Conservation (phyloP, 2,329 filamentous ascomycete species). For the Balansia obtecta region DNA sequence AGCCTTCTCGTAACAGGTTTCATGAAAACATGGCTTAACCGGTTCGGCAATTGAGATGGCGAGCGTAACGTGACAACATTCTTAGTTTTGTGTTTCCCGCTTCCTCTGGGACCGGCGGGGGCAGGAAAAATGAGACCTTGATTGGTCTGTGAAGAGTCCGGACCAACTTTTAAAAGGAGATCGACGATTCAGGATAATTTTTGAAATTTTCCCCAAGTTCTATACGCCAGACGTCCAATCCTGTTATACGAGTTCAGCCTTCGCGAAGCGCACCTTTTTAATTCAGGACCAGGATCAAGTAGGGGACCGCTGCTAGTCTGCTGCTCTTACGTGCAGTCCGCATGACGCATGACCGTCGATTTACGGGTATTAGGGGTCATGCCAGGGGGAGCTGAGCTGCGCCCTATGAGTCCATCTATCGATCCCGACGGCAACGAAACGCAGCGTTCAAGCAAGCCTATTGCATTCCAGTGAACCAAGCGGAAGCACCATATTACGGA, state of each 20-base stretch:
- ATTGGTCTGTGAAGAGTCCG: neutral
- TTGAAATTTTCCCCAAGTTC: neutral
- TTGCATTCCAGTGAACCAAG: neutral
- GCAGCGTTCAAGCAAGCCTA: neutral
- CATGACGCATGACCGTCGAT: neutral
- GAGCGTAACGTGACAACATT: neutral
- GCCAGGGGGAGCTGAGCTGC: neutral
- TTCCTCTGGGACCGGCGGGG: neutral
- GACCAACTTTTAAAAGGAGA: neutral
- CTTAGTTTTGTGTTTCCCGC: neutral
- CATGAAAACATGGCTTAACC: too few species aligned
- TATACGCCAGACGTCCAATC: neutral
- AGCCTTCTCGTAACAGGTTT: too few species aligned
- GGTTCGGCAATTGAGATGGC: neutral
- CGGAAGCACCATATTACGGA: neutral
- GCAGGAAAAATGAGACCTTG: neutral
- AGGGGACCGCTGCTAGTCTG: neutral
- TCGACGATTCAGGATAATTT: neutral
- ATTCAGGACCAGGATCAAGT: neutral
- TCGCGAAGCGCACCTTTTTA: too few species aligned
- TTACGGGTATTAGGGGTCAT: neutral
- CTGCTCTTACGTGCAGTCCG: neutral
- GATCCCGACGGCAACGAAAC: neutral
- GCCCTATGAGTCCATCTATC: neutral
- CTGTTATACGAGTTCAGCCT: too few species aligned